phyloP scores from a whole-genome alignment of 805 yeast species.

The Spathaspora passalidarum region DNA sequence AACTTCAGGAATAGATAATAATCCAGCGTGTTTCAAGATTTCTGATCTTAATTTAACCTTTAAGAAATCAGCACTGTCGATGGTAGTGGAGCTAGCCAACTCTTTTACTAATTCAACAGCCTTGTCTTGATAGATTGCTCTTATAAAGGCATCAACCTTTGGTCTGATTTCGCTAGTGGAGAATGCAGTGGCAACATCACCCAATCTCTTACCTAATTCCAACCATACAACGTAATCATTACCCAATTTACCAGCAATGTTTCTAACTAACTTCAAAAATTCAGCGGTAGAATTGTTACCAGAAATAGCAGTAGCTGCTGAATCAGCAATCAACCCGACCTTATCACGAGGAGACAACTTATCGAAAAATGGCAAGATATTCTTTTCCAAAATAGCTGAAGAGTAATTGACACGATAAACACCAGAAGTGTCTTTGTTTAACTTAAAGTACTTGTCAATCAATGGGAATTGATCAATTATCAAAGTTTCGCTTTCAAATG shows the following conservation, averaged over 20 bases:
- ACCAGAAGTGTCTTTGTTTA: constrained; percentile 50
- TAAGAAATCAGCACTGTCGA: constrained; percentile 22
- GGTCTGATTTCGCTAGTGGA: constrained; percentile 17
- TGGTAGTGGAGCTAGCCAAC: constrained; percentile 14
- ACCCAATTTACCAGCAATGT: constrained; percentile 28
- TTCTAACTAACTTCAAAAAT: constrained; percentile 41
- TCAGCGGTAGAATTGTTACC: constrained; percentile 40
- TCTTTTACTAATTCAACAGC: constrained; percentile 24
- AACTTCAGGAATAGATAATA: constrained; percentile 34
- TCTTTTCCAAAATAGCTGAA: constrained; percentile 35
- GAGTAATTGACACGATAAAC: constrained; percentile 55
- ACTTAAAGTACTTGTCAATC: constrained; percentile 33
- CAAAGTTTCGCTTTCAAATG: constrained; percentile 21
- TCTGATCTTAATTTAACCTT: constrained; percentile 33
- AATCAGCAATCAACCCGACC: constrained; percentile 55
- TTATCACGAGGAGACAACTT: constrained; percentile 45
- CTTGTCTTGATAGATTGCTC: constrained; percentile 22
- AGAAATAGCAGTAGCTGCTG: constrained; percentile 46
- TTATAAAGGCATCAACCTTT: constrained; percentile 30
- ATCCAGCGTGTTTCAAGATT: constrained; percentile 41
- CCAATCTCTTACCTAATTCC: constrained; percentile 44
- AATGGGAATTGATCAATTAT: constrained; percentile 20
- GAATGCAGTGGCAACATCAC: constrained; percentile 35
- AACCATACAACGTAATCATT: constrained; percentile 52
- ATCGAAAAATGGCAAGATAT: constrained; percentile 37